A percentile compares a stretch with the other conserved stretches of the same genome.
phyloP scores from a whole-genome alignment of 495 filamentous ascomycete species.

The Daldinia loculata region DNA sequence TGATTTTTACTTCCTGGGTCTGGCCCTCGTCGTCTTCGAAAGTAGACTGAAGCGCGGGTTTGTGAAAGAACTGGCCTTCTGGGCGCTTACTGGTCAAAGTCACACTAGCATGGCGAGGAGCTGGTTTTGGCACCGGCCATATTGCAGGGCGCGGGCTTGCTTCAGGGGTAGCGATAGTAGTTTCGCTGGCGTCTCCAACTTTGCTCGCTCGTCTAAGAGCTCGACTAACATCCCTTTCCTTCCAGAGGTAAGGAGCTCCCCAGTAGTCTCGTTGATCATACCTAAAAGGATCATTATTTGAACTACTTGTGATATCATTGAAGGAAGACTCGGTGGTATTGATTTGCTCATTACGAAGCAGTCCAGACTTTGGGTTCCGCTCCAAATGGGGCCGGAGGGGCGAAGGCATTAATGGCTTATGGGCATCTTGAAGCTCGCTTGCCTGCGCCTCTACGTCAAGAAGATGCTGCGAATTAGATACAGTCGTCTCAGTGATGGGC shows the following conservation, averaged over 20 bases:
- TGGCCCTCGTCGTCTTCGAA: background rate
- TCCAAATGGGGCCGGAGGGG: conserved; percentile 5
- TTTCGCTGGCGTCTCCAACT: conserved; percentile 5
- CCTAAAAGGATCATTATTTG: conserved; percentile 20
- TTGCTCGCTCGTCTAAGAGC: conserved; percentile 25
- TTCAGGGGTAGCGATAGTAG: conserved; percentile 8
- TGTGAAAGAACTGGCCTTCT: background rate
- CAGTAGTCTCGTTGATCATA: conserved; percentile 15
- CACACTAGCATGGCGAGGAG: background rate
- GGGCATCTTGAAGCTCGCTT: conserved; percentile 11
- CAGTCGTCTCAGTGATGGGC: conserved; percentile 10
- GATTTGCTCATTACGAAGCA: conserved; percentile 24
- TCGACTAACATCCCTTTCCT: conserved; percentile 39
- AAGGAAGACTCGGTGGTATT: conserved; percentile 15
- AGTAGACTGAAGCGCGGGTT: background rate
- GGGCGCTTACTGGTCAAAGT: background rate
- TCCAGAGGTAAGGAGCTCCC: conserved; percentile 4
- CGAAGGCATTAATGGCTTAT: conserved; percentile 6
- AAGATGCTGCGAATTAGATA: conserved; percentile 39
- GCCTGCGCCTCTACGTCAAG: conserved; percentile 38
- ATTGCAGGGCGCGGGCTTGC: background rate
- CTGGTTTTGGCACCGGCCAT: background rate
- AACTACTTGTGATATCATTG: background rate
- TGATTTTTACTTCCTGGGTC: background rate
- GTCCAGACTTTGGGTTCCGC: conserved; percentile 4